These are phyloP conservation scores for Catenaria anguillulae DNA, from an alignment of 371 early-diverging fungal genomes.

Conservation along the genomic window DNA sequence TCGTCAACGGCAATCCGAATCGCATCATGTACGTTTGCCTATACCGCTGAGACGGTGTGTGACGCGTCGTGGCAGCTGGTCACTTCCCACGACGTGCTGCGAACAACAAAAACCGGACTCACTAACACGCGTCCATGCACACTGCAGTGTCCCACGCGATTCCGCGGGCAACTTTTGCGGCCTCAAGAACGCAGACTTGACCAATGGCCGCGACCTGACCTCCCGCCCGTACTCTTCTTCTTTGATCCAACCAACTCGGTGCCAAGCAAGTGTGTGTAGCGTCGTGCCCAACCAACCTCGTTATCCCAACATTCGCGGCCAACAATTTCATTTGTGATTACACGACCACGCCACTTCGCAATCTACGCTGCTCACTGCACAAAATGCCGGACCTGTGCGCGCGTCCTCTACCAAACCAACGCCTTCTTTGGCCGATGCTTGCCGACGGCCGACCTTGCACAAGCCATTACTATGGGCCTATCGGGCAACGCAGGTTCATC, in stretches of 20 bases:
- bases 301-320: neutral
- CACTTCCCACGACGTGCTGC: too few relatives aligned
- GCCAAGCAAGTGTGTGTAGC: conserved; percentile 3
- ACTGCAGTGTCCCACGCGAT: neutral
- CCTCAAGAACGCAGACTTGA: neutral
- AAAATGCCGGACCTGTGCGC: too few relatives aligned
- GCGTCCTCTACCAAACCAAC: too few relatives aligned
- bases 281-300: neutral
- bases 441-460: conserved; percentile 6
- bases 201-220: neutral
- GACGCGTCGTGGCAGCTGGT: too few relatives aligned
- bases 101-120: too few relatives aligned
- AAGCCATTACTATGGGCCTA: neutral
- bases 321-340: neutral
- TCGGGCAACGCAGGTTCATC: too few relatives aligned
- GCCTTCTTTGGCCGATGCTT: conserved; percentile 10
- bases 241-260: conserved; percentile 2
- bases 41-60: too few relatives aligned
- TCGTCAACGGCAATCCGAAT: neutral
- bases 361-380: too few relatives aligned
- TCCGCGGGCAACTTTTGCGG: neutral
- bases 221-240: conserved; percentile 6
- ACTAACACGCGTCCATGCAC: too few relatives aligned
- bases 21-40: neutral
- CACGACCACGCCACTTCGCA: too few relatives aligned